phyloP scores from a whole-genome alignment of 2,329 filamentous ascomycete genomes.

The Magnaporthales sp. region DNA sequence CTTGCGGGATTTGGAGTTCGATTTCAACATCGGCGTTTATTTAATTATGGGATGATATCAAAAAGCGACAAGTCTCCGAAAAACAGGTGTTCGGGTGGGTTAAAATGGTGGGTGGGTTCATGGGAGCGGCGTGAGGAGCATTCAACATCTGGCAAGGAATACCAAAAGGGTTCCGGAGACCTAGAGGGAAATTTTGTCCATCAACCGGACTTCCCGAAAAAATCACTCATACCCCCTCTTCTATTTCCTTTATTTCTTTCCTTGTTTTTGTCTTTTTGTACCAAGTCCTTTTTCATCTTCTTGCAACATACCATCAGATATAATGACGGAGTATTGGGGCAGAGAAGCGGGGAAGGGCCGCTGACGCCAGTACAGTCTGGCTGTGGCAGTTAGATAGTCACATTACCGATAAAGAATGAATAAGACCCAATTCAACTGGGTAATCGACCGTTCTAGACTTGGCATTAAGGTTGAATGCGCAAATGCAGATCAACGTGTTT shows the following conservation, averaged over 20 bases:
- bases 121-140: constrained; percentile 8
- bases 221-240: neutral
- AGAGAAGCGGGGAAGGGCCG: neutral
- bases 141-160: constrained; percentile 10
- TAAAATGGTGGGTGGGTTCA: neutral
- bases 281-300: constrained; percentile 5
- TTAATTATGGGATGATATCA: constrained; percentile 5
- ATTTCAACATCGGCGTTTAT: constrained; percentile 52
- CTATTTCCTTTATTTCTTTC: neutral
- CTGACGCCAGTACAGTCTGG: neutral
- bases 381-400: neutral
- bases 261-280: constrained; percentile 7
- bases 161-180: constrained; percentile 8
- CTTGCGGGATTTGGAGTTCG: constrained; percentile 27
- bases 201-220: constrained; percentile 9
- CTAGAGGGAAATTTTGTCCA: constrained; percentile 6
- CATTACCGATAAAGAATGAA: neutral
- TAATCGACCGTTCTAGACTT: neutral
- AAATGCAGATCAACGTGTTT: neutral
- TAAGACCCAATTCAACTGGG: constrained; percentile 7
- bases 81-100: constrained; percentile 3
- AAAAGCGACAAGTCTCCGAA: neutral
- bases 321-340: constrained; percentile 1
- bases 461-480: neutral
- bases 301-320: neutral